Evolutionary conservation across 805 yeast genomes (phyloP).

Genomic region (Hanseniaspora vineae): DNA sequence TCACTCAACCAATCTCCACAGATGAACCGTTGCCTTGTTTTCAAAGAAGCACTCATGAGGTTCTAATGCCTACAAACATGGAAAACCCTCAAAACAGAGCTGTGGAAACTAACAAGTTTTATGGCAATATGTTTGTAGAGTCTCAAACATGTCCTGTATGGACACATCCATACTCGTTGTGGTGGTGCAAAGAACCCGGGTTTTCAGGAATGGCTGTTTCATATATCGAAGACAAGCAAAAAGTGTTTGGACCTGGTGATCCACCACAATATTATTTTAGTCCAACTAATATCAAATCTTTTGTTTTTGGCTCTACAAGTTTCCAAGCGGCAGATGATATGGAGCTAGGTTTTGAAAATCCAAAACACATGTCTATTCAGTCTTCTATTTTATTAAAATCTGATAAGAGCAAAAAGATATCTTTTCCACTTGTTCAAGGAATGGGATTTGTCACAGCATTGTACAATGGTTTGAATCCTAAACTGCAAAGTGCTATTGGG

Average conservation of each 20-base stretch:
- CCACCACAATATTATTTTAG: slow-evolving; percentile 53
- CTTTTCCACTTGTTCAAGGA: slow-evolving; percentile 64
- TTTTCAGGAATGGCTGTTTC: slow-evolving; percentile 53
- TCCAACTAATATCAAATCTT: slow-evolving; percentile 53
- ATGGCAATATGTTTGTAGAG: slow-evolving; percentile 56
- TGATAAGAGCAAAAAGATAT: slow-evolving; percentile 27
- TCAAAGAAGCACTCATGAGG: slow-evolving; percentile 17
- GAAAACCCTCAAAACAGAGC: slow-evolving; percentile 17
- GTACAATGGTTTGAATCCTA: slow-evolving; percentile 40
- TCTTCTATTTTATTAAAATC: slow-evolving; percentile 14
- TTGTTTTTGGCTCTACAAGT: slow-evolving; percentile 36
- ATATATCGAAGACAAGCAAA: slow-evolving; percentile 44
- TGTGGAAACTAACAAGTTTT: slow-evolving; percentile 67
- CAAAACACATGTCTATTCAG: slow-evolving; percentile 25
- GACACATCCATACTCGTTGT: slow-evolving; percentile 73
- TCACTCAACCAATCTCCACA: slow-evolving; percentile 25
- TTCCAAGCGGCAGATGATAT: slow-evolving; percentile 19
- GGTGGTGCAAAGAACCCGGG: slow-evolving; percentile 41
- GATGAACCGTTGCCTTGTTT: slow-evolving; percentile 34
- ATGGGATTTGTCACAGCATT: slow-evolving; percentile 67
- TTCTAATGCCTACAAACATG: slow-evolving; percentile 17
- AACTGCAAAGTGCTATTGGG: slow-evolving; percentile 52
- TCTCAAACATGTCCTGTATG: slow-evolving; percentile 58
- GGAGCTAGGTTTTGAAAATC: slow-evolving; percentile 16
- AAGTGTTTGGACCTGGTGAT: slow-evolving; percentile 51